Base-by-base conservation (phyloP, 1,284 basidiomycete species). In the Cystobasidium slooffiae region DNA sequence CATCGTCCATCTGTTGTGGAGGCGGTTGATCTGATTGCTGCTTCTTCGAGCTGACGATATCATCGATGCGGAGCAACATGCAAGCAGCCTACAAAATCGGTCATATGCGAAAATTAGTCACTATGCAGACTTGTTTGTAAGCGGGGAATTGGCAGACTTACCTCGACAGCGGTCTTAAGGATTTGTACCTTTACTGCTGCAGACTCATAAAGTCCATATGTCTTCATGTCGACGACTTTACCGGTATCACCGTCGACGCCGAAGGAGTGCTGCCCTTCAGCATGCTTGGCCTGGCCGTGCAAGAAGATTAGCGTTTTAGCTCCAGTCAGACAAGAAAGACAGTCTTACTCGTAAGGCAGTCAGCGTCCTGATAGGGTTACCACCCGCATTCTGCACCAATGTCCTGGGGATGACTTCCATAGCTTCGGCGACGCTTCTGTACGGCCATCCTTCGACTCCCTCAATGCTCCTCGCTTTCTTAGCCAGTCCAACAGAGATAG, bases 161-260 rank as follows among this genome's bases (percentile, higher is more conserved):
- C 64, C 87, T 98, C 94, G 78, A 98, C 91, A 18, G 96, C 95
- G 10, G 96, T 99, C 88, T 99, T 98, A 81, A 97, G 85, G 20
- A 91, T 98, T 86, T 98, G 96, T 65, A 97, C 91, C 87, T 98
- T 98, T 80, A 99, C 95, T 76, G 93, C 94, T 1, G 95, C 94
- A 51, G 90, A 92, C 84, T 99, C 97, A 78, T 94, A 93, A 73
- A 99, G 84, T 0, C 94, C 94, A 82, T 97, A 97, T 67, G 86
- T 84, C 82, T 93, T 94, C 96, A 98, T 98, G 82, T 98, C 93
- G 49, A 91, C 91, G 53, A 97, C 90, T 83, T 95, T 96, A 55
- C 95, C 96, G 3, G 90, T 93, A 81, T 97, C 92, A 46, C 96
- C 96, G 79, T 99, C 91, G 67, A 99, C 91, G 74, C 96, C 97